Evolutionary conservation across 1,284 basidiomycete genomes (phyloP), one percentile per base, ranked within the genome.

Genomic region (Ceratobasidium sp.): DNA sequence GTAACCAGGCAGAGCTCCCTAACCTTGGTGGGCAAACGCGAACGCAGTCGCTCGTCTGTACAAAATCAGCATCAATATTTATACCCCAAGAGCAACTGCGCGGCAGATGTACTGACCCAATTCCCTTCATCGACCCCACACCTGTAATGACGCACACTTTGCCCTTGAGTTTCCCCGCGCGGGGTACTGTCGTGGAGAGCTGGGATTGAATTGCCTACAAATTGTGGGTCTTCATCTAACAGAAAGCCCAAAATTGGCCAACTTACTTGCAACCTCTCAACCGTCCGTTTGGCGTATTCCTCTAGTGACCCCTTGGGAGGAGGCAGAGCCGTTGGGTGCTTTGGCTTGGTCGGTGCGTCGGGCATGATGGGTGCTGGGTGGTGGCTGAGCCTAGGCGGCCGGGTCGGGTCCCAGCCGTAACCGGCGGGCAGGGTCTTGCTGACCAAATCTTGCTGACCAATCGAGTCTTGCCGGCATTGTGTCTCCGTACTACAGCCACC

Each of bases 111-210:
- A 78, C 86, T 77, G 80, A 93, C 93, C 94, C 94, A 77, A 96
- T 96, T 31, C 94, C 94, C 79, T 90, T 90, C 77, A 92, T 80
- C 22, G 92, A 94, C 31, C 91, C 90, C 31, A 91, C 93, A 16
- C 96, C 96, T 0, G 96, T 98, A 77, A 98, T 88, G 77, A 98
- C 87, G 79, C 92, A 94, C n/a, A 96, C 93, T 82, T 96, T 97
- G 77, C 86, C 89, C 79, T 86, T 86, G 77, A 97, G 85, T 77
- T 89, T 87, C 22, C 82, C 84, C 51, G 85, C 83, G 46, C 90
- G 86, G 39, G 89, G 86, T 16, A n/a, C n/a, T 39, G 87, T 79
- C 22, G 81, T 83, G 65, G 86, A 81, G 29, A 96, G 85, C 76
- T 96, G 94, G 0, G 87, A 85, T 79, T 90, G 89, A 74, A 96